Base-by-base conservation (phyloP, 805 yeast genomes). In the Starmera dryadoides region DNA sequence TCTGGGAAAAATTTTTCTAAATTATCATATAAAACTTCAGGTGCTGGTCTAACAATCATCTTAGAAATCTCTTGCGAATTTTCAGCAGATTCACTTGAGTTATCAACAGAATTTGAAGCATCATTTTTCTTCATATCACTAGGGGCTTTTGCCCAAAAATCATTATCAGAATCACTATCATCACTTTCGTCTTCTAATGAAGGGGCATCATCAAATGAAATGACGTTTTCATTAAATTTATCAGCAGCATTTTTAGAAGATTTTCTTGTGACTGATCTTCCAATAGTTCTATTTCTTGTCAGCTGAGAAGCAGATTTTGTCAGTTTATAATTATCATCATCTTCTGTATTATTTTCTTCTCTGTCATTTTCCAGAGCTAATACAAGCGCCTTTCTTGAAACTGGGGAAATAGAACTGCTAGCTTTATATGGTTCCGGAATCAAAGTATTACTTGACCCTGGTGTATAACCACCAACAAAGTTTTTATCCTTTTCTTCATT, bases 1-100 rank as follows among this genome's bases (percentile, higher is more conserved):
- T 84, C 74, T 0, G 98, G 98, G 68, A 93, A 93, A 57, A 85
- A 93, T 53, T 77, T 76, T 49, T 93, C 99, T 45, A 93, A 72
- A 51, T 93, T 89, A 40, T 87, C 86, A 56, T 89, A 93, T 23
- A 93, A 82, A 32, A 86, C 94, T 53, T 91, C 98, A 1, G 95
- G 83, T 0, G 98, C 88, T 2, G 99, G 99, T 56, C 99, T 77
- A 14, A 93, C 81, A 7, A 82, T 79, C 86, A 81, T 77, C 40
- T 63, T 63, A 21, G 53, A 42, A 19, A 50, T 66, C 46, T 12
- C 57, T 38, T 21, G 23, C 10, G 25, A 7, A 8, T 7, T 61
- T 5, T 40, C 15, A 15, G 21, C 35, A 6, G 22, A 17, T 37
- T 30, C 38, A 8, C 12, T 16, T n/a, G n/a, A n/a, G n/a, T n/a